Conservation (phyloP, 805 yeast species). For the Nakazawaea populi region DNA sequence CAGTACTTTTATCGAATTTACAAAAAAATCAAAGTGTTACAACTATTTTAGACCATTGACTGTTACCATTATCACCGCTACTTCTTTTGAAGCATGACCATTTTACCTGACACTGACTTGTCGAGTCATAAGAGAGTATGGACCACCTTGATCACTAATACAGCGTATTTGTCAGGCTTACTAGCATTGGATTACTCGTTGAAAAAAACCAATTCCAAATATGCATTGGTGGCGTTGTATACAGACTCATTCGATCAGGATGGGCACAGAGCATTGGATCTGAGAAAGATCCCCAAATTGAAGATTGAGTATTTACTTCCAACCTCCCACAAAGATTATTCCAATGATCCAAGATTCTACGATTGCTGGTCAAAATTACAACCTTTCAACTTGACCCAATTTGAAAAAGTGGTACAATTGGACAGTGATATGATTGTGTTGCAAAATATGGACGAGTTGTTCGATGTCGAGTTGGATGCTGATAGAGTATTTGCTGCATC, state of each 20-base stretch:
- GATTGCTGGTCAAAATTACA: conserved; percentile 61
- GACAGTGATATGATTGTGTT: conserved; percentile 58
- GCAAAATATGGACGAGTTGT: conserved; percentile 54
- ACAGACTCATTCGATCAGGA: conserved; percentile 39
- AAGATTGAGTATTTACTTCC: conserved; percentile 40
- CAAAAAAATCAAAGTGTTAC: too few relatives aligned
- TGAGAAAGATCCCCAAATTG: conserved; percentile 33
- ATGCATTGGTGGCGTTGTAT: conserved; percentile 47
- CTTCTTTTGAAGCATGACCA: conserved; percentile 4
- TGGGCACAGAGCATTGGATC: conserved; percentile 34
- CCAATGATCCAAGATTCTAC: conserved; percentile 45
- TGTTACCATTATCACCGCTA: too few relatives aligned
- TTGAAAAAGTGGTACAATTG: conserved; percentile 46
- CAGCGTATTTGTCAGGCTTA: conserved; percentile 44
- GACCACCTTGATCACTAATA: conserved; percentile 52
- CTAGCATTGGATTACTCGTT: conserved; percentile 45
- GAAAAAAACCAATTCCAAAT: conserved; percentile 34
- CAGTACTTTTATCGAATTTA: too few relatives aligned
- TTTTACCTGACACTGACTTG: conserved; percentile 14
- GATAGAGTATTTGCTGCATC: conserved; percentile 45
- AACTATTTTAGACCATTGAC: too few relatives aligned
- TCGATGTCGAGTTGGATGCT: conserved; percentile 34
- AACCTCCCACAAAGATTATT: conserved; percentile 34
- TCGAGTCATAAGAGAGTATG: conserved; percentile 30
- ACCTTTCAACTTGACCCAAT: conserved; percentile 45